A percentile compares a stretch with the other conserved stretches of the same genome.
Conservation (phyloP, 2,329 filamentous ascomycete genomes). For the Fusarium protoensiforme region DNA sequence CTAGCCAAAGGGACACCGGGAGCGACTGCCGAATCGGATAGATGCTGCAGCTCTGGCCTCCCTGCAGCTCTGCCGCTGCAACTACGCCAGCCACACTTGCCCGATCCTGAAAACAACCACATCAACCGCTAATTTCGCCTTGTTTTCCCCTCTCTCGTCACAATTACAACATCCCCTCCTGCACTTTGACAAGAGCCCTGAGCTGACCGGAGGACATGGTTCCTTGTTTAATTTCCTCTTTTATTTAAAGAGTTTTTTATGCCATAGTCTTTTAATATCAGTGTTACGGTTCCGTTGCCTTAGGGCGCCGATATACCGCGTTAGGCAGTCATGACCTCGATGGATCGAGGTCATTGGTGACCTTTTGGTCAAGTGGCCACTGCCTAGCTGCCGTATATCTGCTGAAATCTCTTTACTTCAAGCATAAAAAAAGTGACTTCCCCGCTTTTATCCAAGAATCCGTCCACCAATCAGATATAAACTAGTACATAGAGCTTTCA, state of each 20-base stretch:
- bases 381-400: no score
- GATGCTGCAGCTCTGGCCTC: neutral
- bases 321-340: no score
- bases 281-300: no score
- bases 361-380: no score
- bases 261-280: no score
- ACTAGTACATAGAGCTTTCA: no score
- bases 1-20: neutral
- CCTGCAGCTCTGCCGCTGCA: constrained; percentile 5
- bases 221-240: constrained; percentile 26
- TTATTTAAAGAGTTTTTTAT: neutral
- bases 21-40: constrained; percentile 1
- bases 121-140: neutral
- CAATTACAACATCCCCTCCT: constrained; percentile 14
- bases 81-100: constrained; percentile 17
- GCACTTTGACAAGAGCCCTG: neutral
- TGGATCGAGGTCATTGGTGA: no score
- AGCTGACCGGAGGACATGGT: neutral
- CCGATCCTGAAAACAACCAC: neutral
- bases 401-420: no score
- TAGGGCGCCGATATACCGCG: no score
- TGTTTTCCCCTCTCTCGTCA: constrained; percentile 1
- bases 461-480: no score
- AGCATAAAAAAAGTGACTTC: no score
- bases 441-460: no score